Conservation (phyloP, 2,329 filamentous ascomycete species). For the Akanthomyces dipterigenus region DNA sequence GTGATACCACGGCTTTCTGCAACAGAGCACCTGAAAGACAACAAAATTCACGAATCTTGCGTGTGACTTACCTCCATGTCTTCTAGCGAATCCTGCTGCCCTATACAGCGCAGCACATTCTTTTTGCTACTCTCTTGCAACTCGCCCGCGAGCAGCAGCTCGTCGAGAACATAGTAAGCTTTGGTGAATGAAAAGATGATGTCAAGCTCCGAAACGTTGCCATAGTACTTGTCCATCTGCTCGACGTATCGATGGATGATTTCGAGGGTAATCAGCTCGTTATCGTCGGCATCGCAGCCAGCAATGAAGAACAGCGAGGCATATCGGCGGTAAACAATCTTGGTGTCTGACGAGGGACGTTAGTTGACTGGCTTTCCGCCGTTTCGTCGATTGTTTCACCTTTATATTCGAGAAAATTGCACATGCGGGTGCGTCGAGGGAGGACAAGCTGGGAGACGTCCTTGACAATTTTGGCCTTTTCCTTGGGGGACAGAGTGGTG, state of each 20-base stretch:
- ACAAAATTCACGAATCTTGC: neutral
- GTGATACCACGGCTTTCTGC: neutral
- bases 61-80: conserved; percentile 88
- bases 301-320: conserved; percentile 99
- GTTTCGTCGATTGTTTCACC: conserved; percentile 43
- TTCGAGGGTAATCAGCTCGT: conserved; percentile 96
- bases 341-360: conserved; percentile 61
- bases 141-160: conserved; percentile 89
- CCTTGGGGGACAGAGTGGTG: conserved; percentile 91
- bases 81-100: conserved; percentile 93
- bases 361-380: neutral
- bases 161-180: conserved; percentile 97
- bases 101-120: conserved; percentile 92
- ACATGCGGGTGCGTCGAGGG: conserved; percentile 94
- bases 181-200: conserved; percentile 99
- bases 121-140: conserved; percentile 99
- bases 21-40: neutral
- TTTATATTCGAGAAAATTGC: conserved; percentile 99
- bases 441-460: conserved; percentile 97
- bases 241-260: conserved; percentile 99
- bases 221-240: conserved; percentile 99
- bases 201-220: conserved; percentile 98
- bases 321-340: conserved; percentile 97
- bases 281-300: conserved; percentile 93
- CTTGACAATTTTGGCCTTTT: conserved; percentile 99